Evolutionary conservation across 2,329 filamentous ascomycete species (phyloP), one percentile per base, ranked within the genome.

Genomic region (Fusarium nematophilum): DNA sequence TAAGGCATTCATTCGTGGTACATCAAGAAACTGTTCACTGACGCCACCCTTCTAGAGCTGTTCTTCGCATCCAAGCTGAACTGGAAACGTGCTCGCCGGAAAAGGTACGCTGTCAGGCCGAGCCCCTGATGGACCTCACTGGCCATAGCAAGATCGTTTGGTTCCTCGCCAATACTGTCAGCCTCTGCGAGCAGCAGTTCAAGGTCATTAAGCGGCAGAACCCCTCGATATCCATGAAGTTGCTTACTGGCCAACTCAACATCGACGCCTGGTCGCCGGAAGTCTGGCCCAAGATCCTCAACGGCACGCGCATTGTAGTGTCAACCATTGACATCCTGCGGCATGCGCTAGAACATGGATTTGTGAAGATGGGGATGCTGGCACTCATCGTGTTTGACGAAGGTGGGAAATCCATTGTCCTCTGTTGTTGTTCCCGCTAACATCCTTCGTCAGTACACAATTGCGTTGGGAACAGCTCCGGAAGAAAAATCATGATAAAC

Each of bases 361-460:
- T 96, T 70, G 83, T 96, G 2, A 79, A 72, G 2, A 83, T 96
- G 66, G 70, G 78, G 0, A 79, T 78, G 3, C 74, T 96, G 17
- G 81, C 88, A 5, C 78, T 97, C 5, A 75, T 96, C 13, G 83
- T 96, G 0, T 90, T 96, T 65, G 93, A 97, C 68, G 93, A 97
- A 86, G 91, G 91, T 89, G 70, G 48, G 75, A 59, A 6, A 25
- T 18, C 9, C 10, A 18, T 30, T 21, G 6, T 5, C 5, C 17
- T 4, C 5, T 15, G 6, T 9, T 2, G 17, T 13, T 36, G 13
- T n/a, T 18, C 17, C 11, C 13, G n/a, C 46, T 68, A 37, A 59
- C 63, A 18, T 69, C 45, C 72, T 29, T 11, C 5, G 4, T 1
- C 8, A 90, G 92, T 90, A 9, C 92, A 96, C 70, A 88, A 93